A percentile compares a stretch with the other conserved stretches of the same genome.
phyloP scores from a whole-genome alignment of 768 basidiomycete species.

The Leccinum subtestaceum region DNA sequence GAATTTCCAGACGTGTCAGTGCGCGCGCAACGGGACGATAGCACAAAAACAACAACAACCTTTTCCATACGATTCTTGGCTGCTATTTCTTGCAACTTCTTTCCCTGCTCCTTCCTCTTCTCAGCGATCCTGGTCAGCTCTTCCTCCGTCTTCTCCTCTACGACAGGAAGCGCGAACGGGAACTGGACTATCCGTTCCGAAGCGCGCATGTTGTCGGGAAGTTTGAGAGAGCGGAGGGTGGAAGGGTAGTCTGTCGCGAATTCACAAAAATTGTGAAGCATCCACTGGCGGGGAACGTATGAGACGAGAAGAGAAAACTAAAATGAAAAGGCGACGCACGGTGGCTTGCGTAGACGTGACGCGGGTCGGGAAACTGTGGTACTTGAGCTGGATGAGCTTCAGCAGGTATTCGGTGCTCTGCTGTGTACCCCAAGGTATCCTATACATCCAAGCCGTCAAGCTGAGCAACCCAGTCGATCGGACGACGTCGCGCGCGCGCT shows the following conservation, averaged over 20 bases:
- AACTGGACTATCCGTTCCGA: constrained; percentile 82
- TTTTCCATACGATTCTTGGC: constrained; percentile 84
- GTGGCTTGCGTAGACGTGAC: constrained; percentile 75
- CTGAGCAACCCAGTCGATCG: not conserved
- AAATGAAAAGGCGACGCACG: constrained; percentile 40
- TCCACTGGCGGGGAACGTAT: constrained; percentile 59
- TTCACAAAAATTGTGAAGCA: constrained; percentile 84
- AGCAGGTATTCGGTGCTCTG: constrained; percentile 91
- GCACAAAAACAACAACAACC: constrained; percentile 37
- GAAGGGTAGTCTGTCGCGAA: constrained; percentile 74
- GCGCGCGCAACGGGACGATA: not conserved
- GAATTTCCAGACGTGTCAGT: not conserved
- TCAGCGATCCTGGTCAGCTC: constrained; percentile 78
- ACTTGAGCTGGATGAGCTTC: constrained; percentile 93
- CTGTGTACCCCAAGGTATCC: constrained; percentile 91
- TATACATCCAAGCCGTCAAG: constrained; percentile 30
- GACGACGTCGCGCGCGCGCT: constrained; percentile 11
- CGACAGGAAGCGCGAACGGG: constrained; percentile 61
- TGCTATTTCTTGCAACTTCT: constrained; percentile 87
- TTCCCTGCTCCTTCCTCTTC: constrained; percentile 80
- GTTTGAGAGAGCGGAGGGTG: constrained; percentile 62
- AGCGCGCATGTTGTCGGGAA: constrained; percentile 61
- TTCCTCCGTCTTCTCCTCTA: constrained; percentile 89
- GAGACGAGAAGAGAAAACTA: not conserved
- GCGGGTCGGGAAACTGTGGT: constrained; percentile 87